Percentiles rank a stretch among this genome's conserved stretches.
These are phyloP conservation scores for Metarhizium guizhouense DNA, from an alignment of 2,329 filamentous ascomycete genomes.

Conservation along the genomic window DNA sequence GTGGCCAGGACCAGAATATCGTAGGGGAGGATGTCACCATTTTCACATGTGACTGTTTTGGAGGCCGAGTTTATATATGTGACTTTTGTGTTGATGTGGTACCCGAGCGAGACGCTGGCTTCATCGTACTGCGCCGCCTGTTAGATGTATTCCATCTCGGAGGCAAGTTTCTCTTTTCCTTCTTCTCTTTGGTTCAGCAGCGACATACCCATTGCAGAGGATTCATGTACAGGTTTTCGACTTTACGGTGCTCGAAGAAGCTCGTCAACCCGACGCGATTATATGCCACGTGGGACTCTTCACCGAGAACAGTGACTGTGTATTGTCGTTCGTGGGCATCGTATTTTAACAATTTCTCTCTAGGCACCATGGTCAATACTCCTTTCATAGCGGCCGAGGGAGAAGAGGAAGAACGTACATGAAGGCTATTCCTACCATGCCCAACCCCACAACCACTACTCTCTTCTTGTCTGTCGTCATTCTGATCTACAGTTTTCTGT, in stretches of 20 bases:
- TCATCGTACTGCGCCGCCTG: slow-evolving; percentile 49
- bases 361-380: slow-evolving; percentile 23
- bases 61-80: slow-evolving; percentile 51
- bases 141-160: too few species aligned
- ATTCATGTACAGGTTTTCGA: slow-evolving; percentile 84
- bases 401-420: slow-evolving; percentile 49
- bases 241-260: slow-evolving; percentile 78
- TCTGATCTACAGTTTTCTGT: not conserved
- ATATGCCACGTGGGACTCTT: slow-evolving; percentile 81
- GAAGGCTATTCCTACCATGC: slow-evolving; percentile 73
- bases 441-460: slow-evolving; percentile 76
- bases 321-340: slow-evolving; percentile 69
- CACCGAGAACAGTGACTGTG: slow-evolving; percentile 75
- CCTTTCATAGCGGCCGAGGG: not conserved
- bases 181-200: not conserved
- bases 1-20: slow-evolving; percentile 79
- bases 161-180: too few species aligned
- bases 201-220: slow-evolving; percentile 64
- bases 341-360: slow-evolving; percentile 82
- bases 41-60: slow-evolving; percentile 62
- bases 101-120: slow-evolving; percentile 58
- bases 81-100: slow-evolving; percentile 66
- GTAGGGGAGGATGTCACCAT: slow-evolving; percentile 62
- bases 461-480: slow-evolving; percentile 36
- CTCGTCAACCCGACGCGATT: slow-evolving; percentile 84